Conservation (phyloP, 345 rosid genomes). For the Kandelia obovata region DNA sequence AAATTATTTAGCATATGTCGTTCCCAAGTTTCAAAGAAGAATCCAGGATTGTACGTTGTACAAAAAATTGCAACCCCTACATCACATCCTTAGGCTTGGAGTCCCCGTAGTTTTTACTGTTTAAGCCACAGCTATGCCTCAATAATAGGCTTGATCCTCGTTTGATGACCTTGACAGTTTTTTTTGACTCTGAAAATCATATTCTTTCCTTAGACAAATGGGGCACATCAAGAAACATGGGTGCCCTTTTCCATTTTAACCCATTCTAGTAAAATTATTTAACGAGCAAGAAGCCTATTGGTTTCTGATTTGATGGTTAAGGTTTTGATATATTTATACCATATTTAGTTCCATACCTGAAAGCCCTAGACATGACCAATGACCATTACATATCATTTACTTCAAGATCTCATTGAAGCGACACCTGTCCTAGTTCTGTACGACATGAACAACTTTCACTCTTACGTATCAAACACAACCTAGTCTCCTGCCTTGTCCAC, state of each 20-base stretch:
- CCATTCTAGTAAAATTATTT: not conserved
- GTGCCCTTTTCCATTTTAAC: not conserved
- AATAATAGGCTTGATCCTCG: too few species aligned
- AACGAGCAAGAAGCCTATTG: not conserved
- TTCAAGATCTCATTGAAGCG: not conserved
- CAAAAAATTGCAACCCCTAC: too few species aligned
- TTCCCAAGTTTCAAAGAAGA: too few species aligned
- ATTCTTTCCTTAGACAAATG: not conserved
- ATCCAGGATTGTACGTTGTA: too few species aligned
- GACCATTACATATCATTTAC: constrained; percentile 4
- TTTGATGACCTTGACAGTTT: constrained; percentile 5
- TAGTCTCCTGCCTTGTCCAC: not conserved
- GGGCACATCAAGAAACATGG: not conserved
- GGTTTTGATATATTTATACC: not conserved
- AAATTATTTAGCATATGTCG: too few species aligned
- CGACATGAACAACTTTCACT: not conserved
- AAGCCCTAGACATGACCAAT: constrained; percentile 14
- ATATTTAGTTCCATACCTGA: not conserved
- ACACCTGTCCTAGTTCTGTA: not conserved
- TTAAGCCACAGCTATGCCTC: not conserved
- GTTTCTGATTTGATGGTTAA: constrained; percentile 19
- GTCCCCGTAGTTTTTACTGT: not conserved
- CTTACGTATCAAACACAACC: constrained; percentile 10
- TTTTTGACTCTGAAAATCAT: not conserved
- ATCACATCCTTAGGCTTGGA: not conserved